Evolutionary conservation across 805 yeast genomes (phyloP), one percentile per base, ranked within the genome.

Genomic region (Candida qinlingensis): DNA sequence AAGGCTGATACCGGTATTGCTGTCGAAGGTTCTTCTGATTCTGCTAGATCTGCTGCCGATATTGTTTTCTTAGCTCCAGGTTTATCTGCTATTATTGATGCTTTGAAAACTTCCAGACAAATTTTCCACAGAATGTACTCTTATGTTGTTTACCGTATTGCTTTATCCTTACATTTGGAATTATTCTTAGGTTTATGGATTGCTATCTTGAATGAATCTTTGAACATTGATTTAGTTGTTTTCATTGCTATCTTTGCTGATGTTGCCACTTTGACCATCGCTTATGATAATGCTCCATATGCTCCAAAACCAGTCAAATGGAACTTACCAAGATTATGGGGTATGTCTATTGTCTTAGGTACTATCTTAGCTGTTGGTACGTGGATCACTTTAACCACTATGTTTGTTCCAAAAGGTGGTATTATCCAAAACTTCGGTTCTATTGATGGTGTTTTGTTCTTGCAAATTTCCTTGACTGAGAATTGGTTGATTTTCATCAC

Each of bases 51-150:
- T 65, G 96, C 96, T 74, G 91, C 96, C 66, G 96, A 88, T 77
- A 88, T 88, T 74, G 96, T 88, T 70, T 88, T 88, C 86, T 77
- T 87, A 63, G 96, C 96, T 63, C 96, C 96, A 60, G 96, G 96
- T 87, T 80, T 87, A 68, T 85, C 94, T 75, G 94, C 96, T 65
- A 88, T 88, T 70, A 88, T 88, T 73, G 96, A 88, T 75, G 92
- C 96, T 65, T 76, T 88, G 67, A 90, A 90, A 83, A 89, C 96
- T 65, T 87, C 96, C 57, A 81, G 96, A 76, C 96, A 88, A 75
- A 88, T 88, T 83, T 88, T 88, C 96, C 97, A 90, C 91, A 86
- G 97, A 80, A 90, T 90, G 97, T 89, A 90, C 83, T 81, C 97
- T 63, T 90, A 90, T 75, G 96, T 90, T 76, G 96, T 89, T 66